Evolutionary conservation across 2,329 filamentous ascomycete genomes (phyloP), one percentile per base, ranked within the genome.

Genomic region (Clonostachys sp.): DNA sequence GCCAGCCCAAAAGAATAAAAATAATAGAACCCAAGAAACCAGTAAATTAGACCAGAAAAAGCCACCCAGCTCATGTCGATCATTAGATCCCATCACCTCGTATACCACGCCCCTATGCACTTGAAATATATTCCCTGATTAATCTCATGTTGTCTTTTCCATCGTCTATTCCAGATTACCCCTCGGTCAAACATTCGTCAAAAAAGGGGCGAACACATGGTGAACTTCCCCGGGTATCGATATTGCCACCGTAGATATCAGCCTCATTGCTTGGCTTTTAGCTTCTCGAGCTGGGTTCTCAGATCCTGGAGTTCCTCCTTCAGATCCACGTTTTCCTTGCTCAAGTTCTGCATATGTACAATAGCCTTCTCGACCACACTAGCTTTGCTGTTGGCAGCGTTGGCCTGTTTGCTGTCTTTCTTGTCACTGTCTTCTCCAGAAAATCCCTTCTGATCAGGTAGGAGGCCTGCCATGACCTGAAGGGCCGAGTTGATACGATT

Each of bases 351-450:
- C 70, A 99, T 96, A 62, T 97, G 96, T 48, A 91, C 86, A 58
- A 97, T 97, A 2, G 94, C 94, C 68, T 89, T 85, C 67, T 99
- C 94, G n/a, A 99, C 94, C 1, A 95, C 96, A 56, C 89, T 95
- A 2, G 94, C 94, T 65, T 97, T 99, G 68, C 91, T 96, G 59
- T 86, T 91, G 34, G 87, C 83, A 45, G 82, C 78, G 49, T 70
- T 73, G 7, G 64, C 65, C 46, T 70, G 70, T 57, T 75, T 76
- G 7, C 61, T 62, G 33, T 72, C 67, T 61, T 78, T 74, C 57
- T 74, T 68, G 2, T 74, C 73, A 24, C 73, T 71, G 30, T 74
- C 72, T 41, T 71, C 70, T 30, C 59, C 65, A 13, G 59, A 63
- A 14, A 66, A 61, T 44, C 63, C 70, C 41, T 69, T 66, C 54